Percentiles rank a stretch among this genome's conserved stretches.
These are phyloP conservation scores for Inonotus obliquus DNA, from an alignment of 1,284 basidiomycete species.

Conservation along the genomic window DNA sequence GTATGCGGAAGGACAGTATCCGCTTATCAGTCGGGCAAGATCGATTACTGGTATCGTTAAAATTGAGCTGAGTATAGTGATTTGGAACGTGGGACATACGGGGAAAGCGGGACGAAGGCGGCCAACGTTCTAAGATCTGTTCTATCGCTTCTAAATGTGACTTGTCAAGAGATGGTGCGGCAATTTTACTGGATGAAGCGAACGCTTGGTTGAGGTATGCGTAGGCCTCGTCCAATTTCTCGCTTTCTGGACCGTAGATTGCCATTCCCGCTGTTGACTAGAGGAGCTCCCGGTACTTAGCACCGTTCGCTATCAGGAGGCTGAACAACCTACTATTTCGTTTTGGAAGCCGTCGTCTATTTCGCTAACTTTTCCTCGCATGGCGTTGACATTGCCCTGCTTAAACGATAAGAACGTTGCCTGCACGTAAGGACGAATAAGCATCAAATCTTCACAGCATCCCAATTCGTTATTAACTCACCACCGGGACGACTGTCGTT, in stretches of 20 bases:
- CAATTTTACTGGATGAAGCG: conserved; percentile 33
- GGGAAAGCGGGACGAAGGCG: conserved; percentile 76
- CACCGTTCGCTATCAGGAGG: neutral
- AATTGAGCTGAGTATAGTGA: conserved; percentile 6
- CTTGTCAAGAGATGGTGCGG: conserved; percentile 34
- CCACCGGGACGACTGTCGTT: conserved; percentile 15
- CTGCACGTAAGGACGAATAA: conserved; percentile 29
- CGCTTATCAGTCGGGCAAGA: conserved; percentile 74
- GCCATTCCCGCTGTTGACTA: conserved; percentile 67
- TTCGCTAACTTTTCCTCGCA: conserved; percentile 80
- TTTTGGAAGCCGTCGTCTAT: conserved; percentile 70
- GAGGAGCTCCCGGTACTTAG: neutral
- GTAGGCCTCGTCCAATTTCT: conserved; percentile 62
- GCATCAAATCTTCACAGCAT: neutral
- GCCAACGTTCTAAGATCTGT: conserved; percentile 76
- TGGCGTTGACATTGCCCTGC: conserved; percentile 84
- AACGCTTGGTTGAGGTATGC: conserved; percentile 53
- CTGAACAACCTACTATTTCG: conserved; percentile 50
- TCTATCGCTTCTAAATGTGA: conserved; percentile 62
- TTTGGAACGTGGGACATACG: conserved; percentile 38
- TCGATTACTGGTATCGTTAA: conserved; percentile 67
- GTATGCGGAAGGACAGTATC: conserved; percentile 53
- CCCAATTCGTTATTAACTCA: neutral
- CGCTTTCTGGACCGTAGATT: conserved; percentile 65
- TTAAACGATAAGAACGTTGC: conserved; percentile 69